These are phyloP conservation scores for Aspergillus viridinutans DNA, from an alignment of 2,329 filamentous ascomycete genomes.

Conservation along the genomic window DNA sequence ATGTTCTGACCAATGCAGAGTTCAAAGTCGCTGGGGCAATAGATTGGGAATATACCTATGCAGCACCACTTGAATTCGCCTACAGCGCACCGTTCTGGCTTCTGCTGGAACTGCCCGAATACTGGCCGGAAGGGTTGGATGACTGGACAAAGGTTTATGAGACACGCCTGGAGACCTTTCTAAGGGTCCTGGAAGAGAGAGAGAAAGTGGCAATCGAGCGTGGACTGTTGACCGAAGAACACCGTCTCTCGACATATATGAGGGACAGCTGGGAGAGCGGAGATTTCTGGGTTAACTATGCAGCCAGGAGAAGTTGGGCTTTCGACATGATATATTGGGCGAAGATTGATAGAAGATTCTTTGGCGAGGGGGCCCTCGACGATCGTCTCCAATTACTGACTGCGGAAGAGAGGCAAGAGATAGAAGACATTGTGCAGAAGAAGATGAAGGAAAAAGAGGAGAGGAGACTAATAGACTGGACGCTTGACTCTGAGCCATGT, in stretches of 20 bases:
- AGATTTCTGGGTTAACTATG: slow-evolving; percentile 22
- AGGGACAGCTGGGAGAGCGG: slow-evolving; percentile 17
- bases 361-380: slow-evolving; percentile 14
- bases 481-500: no score
- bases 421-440: no score
- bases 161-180: slow-evolving; percentile 10
- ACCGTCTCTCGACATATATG: slow-evolving; percentile 17
- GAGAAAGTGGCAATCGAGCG: slow-evolving; percentile 7
- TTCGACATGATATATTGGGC: slow-evolving; percentile 25
- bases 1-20: slow-evolving; percentile 21
- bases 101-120: slow-evolving; percentile 18
- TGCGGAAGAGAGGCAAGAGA: slow-evolving; percentile 8
- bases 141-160: slow-evolving; percentile 15
- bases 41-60: slow-evolving; percentile 28
- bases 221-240: not conserved
- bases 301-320: slow-evolving; percentile 17
- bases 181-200: slow-evolving; percentile 11
- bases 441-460: no score
- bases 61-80: slow-evolving; percentile 16
- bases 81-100: slow-evolving; percentile 14
- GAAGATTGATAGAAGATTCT: slow-evolving; percentile 22
- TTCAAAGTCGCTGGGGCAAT: slow-evolving; percentile 17
- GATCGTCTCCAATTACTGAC: slow-evolving; percentile 16
- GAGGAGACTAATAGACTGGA: no score
- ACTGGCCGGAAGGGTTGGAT: slow-evolving; percentile 15